Conservation (phyloP, 1,139 yeast genomes). For the Kurtzmaniella quercitrusa region DNA sequence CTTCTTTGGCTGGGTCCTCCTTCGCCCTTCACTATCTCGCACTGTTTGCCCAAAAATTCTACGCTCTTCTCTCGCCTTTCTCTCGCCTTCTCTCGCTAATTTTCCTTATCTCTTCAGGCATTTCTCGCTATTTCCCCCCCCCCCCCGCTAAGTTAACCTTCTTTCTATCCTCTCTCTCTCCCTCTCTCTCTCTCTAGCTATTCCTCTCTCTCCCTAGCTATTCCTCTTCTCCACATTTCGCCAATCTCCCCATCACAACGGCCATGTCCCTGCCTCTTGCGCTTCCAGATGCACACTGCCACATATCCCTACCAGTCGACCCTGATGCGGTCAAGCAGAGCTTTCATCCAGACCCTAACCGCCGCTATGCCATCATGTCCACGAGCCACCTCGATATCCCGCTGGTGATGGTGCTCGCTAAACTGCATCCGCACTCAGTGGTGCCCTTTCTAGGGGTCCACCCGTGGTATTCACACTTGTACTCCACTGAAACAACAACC, state of each 20-base stretch:
- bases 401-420: conserved; percentile 28
- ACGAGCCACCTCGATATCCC: conserved; percentile 51
- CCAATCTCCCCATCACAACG: background rate
- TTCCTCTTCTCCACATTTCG: too few species aligned
- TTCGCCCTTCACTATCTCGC: too few species aligned
- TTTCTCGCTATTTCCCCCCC: too few species aligned
- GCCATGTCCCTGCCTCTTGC: background rate
- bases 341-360: background rate
- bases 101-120: too few species aligned
- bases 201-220: too few species aligned
- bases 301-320: background rate
- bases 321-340: conserved; percentile 11
- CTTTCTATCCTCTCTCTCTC: too few species aligned
- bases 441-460: conserved; percentile 78
- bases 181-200: too few species aligned
- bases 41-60: too few species aligned
- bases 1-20: too few species aligned
- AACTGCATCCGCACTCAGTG: conserved; percentile 21
- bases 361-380: conserved; percentile 44
- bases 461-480: conserved; percentile 84
- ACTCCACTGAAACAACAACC: conserved; percentile 19
- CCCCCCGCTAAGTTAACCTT: too few species aligned
- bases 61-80: too few species aligned
- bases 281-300: conserved; percentile 10
- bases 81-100: too few species aligned